Base-by-base conservation (phyloP, 208 protist species). In the Wallacemonas collosoma region DNA sequence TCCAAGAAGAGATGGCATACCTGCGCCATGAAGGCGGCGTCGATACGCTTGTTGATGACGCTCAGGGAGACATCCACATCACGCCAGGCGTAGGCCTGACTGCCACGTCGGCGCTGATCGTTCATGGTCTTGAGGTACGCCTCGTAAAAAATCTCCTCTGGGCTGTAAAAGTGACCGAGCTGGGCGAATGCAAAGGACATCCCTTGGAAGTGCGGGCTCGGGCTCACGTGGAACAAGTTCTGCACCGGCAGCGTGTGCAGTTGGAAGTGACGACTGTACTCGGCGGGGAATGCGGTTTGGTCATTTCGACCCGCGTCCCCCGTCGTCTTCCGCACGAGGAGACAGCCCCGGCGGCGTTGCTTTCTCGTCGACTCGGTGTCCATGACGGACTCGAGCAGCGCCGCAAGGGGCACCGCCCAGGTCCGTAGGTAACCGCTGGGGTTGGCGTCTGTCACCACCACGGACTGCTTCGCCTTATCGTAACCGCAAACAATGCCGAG, bases 91-190 rank as follows among this genome's bases (percentile, higher is more conserved):
- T 89, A 93, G 60, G 91, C 91, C 73, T 95, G 91, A 54, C 86
- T 93, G 56, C 88, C 88, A 45, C 91, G 91, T 17, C 86, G 84
- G 62, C 88, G 86, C 66, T 95, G 88, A 70, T 91, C 88, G 67
- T 86, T 80, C 85, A 94, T 88, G 9, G 91, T 95, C 79, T 93
- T 93, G 62, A 95, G 83, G 76, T 93, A 95, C 1, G 91, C 88
- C 81, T 95, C 91, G 78, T 95, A 95, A 77, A 95, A 95, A 69
- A 95, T 93, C 73, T 95, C 86, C 77, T 95, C 88, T 2, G 91
- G 91, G 62, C 87, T 94, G 81, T 91, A 95, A 74, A 90, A 95
- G 80, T 84, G 77, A 5, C 87, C 88, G 43, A 95, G 81, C 79
- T 93, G 86, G 2, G 87, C 80, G 66, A 95, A 95, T 47, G 88